These are phyloP conservation scores for Boletus coccyginus DNA, from an alignment of 768 basidiomycete genomes.

Conservation along the genomic window DNA sequence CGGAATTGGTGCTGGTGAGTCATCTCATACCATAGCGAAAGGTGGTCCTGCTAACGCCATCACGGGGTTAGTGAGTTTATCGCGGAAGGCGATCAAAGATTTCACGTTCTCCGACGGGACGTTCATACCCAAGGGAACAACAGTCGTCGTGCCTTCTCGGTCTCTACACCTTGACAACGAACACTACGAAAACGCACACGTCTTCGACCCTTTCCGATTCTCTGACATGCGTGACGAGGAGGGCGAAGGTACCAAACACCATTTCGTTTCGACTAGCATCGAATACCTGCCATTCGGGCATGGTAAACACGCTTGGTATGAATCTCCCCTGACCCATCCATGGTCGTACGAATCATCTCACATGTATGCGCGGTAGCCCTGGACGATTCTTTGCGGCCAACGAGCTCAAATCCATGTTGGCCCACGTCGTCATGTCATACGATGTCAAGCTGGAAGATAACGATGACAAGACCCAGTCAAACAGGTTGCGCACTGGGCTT, in stretches of 20 bases:
- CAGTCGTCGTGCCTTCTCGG: too few relatives aligned
- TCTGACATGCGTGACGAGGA: conserved; percentile 33
- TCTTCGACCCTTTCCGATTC: not conserved
- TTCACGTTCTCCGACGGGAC: not conserved
- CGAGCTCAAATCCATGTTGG: conserved; percentile 1
- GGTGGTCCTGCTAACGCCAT: not conserved
- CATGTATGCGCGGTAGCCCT: not conserved
- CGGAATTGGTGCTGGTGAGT: not conserved
- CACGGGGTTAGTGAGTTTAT: not conserved
- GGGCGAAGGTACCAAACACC: conserved; percentile 33
- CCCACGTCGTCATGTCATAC: too few relatives aligned
- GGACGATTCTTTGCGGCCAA: conserved; percentile 11
- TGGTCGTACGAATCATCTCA: not conserved
- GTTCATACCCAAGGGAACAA: too few relatives aligned
- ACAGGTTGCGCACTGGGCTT: not conserved
- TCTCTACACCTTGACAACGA: too few relatives aligned
- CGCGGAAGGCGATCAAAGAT: not conserved
- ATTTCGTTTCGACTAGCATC: conserved; percentile 34
- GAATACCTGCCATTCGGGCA: conserved; percentile 39
- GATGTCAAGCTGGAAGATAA: too few relatives aligned
- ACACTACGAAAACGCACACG: too few relatives aligned
- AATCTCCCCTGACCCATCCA: not conserved
- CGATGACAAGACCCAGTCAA: not conserved
- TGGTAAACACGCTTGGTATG: conserved; percentile 22
- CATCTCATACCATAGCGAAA: too few relatives aligned